Evolutionary conservation across 108 stramenopile species (phyloP).

Genomic region (Discostella stelligeroides): DNA sequence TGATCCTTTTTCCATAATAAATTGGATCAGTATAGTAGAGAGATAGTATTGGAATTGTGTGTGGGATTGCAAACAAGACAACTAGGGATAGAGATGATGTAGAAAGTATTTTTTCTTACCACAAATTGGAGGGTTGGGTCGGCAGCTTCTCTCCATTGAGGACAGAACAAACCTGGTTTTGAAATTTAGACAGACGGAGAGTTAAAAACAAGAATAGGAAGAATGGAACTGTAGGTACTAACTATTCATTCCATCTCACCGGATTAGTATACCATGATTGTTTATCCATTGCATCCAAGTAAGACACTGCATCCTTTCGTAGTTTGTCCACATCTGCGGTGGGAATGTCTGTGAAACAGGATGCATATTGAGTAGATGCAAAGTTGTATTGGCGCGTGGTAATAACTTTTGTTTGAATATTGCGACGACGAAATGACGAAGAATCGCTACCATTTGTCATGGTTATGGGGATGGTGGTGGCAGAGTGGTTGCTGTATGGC

Average conservation of each 20-base stretch:
- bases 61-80: background rate
- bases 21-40: slow-evolving; percentile 1
- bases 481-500: too few relatives aligned
- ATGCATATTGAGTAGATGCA: slow-evolving; percentile 70
- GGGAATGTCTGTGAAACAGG: slow-evolving; percentile 69
- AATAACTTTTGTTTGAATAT: too few relatives aligned
- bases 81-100: background rate
- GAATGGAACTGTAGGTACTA: background rate
- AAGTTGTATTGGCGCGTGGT: slow-evolving; percentile 76
- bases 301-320: slow-evolving; percentile 59
- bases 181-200: background rate
- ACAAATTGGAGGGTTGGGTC: slow-evolving; percentile 21
- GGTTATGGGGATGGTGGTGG: too few relatives aligned
- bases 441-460: too few relatives aligned
- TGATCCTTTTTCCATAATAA: slow-evolving; percentile 29
- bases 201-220: background rate
- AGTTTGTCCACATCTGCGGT: slow-evolving; percentile 53
- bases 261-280: slow-evolving; percentile 76
- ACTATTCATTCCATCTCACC: slow-evolving; percentile 25
- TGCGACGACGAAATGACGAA: too few relatives aligned
- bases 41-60: background rate
- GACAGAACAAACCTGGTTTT: slow-evolving; percentile 39
- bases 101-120: background rate
- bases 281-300: slow-evolving; percentile 63
- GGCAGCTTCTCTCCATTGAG: slow-evolving; percentile 65